Evolutionary conservation across 805 yeast genomes (phyloP), one percentile per base, ranked within the genome.

Genomic region (Candida boleticola): DNA sequence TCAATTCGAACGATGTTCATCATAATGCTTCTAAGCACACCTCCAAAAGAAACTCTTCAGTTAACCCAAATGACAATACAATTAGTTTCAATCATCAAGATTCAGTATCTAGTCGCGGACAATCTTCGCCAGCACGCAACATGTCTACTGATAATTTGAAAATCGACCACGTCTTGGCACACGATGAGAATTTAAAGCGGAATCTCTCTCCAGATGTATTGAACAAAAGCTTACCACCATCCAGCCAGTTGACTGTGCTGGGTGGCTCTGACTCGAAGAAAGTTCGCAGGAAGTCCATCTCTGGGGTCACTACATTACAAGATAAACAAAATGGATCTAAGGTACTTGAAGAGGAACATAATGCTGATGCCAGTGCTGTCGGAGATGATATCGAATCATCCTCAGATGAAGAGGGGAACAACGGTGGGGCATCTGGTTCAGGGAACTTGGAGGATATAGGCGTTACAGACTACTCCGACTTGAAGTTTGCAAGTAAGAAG

Each of bases 401-500:
- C 21, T n/a, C 35, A 32, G 34, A 36, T 17, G 33, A 25, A 26
- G 36, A 17, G 45, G 39, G 27, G 30, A 33, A 17, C 17, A 35
- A 38, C 19, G 32, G 27, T 16, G 34, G 37, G 11, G 45, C 39
- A 22, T 4, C 30, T 36, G 13, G 16, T 18, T 6, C 23, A 29
- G 32, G 40, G 11, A 35, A 7, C n/a, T 27, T 43, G 36, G 16
- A 39, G 32, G 36, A 40, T 29, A 22, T 37, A 14, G 31, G 35
- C 4, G 21, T 31, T n/a, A 9, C 16, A 31, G 35, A 31, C 16
- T 44, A 36, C 43, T 35, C 39, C 48, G 48, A 32, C 52, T 55
- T 66, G 7, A 53, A 45, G 41, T 50, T 60, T 31, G 76, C 82
- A 1, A 61, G 64, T 35, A 75, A 69, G 14, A 82, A 77, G 52